These are phyloP conservation scores for Epithemia pelagica DNA, from an alignment of 108 stramenopile species.

Conservation along the genomic window DNA sequence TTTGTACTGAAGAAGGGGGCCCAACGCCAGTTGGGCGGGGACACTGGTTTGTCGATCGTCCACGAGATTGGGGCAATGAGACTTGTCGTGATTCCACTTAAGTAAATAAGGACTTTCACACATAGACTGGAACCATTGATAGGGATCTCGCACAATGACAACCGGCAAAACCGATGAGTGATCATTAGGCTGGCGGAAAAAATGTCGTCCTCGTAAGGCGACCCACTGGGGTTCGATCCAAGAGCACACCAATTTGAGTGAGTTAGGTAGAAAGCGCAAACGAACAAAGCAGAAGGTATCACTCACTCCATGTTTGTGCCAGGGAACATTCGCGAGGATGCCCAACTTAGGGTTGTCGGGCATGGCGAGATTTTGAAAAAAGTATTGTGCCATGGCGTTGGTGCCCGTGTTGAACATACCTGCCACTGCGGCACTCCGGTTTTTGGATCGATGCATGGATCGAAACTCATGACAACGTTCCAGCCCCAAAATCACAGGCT, in stretches of 20 bases:
- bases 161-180: slow-evolving; percentile 42
- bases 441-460: slow-evolving; percentile 21
- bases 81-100: slow-evolving; percentile 24
- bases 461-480: slow-evolving; percentile 60
- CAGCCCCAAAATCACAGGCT: slow-evolving; percentile 54
- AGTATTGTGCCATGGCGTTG: slow-evolving; percentile 10
- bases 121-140: slow-evolving; percentile 65
- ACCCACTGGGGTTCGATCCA: too few species aligned
- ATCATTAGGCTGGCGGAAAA: slow-evolving; percentile 19
- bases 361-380: slow-evolving; percentile 3
- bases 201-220: background rate
- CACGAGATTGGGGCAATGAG: slow-evolving; percentile 55
- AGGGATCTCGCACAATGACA: slow-evolving; percentile 62
- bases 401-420: slow-evolving; percentile 19
- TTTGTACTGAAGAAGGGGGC: background rate
- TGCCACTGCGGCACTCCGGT: slow-evolving; percentile 27
- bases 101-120: slow-evolving; percentile 3
- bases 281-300: too few species aligned
- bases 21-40: background rate
- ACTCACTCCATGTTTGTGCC: slow-evolving; percentile 70
- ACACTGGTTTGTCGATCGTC: background rate
- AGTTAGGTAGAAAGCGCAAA: too few species aligned
- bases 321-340: slow-evolving; percentile 54
- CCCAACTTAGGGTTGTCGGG: slow-evolving; percentile 9
- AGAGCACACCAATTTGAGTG: too few species aligned